Percentiles rank a stretch among this genome's conserved stretches.
phyloP scores from a whole-genome alignment of 371 early-diverging fungal genomes.

The Mucor mucedo region DNA sequence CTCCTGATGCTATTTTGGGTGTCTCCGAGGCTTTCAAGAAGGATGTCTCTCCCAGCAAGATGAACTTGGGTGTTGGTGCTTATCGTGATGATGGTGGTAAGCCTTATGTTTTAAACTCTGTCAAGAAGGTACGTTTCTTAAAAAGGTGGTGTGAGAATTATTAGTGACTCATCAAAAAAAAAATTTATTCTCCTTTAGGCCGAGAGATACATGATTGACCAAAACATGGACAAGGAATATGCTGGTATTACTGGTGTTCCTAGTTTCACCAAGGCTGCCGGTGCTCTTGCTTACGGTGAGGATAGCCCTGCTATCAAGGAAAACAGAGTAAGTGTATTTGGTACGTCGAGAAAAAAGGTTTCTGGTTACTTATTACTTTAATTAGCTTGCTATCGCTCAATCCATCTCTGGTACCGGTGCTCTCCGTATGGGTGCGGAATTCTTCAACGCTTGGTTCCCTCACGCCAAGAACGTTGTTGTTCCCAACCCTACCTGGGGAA shows the following conservation, averaged over 20 bases:
- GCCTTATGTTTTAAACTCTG: slow-evolving; percentile 89
- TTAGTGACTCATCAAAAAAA: neutral
- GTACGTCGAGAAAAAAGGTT: slow-evolving; percentile 1
- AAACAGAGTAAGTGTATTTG: slow-evolving; percentile 62
- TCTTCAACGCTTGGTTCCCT: slow-evolving; percentile 84
- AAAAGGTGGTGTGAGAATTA: neutral
- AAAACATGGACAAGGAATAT: slow-evolving; percentile 92
- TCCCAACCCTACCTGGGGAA: slow-evolving; percentile 98
- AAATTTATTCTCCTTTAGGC: slow-evolving; percentile 61
- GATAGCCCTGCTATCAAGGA: slow-evolving; percentile 73
- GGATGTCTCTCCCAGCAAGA: slow-evolving; percentile 89
- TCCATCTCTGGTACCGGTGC: slow-evolving; percentile 98
- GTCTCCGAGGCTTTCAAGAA: slow-evolving; percentile 97
- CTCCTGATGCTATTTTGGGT: slow-evolving; percentile 96
- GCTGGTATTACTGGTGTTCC: slow-evolving; percentile 94
- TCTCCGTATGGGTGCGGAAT: slow-evolving; percentile 92
- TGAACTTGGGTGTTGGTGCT: slow-evolving; percentile 98
- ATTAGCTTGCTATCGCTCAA: slow-evolving; percentile 86
- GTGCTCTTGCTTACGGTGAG: slow-evolving; percentile 88
- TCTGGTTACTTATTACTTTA: neutral
- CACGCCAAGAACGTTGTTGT: slow-evolving; percentile 89
- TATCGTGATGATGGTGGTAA: slow-evolving; percentile 95
- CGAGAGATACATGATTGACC: slow-evolving; percentile 73
- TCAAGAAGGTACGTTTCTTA: slow-evolving; percentile 70
- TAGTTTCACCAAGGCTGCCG: slow-evolving; percentile 82